Evolutionary conservation across 2,329 filamentous ascomycete genomes (phyloP), one percentile per base, ranked within the genome.

Genomic region (Blastomyces parvus): DNA sequence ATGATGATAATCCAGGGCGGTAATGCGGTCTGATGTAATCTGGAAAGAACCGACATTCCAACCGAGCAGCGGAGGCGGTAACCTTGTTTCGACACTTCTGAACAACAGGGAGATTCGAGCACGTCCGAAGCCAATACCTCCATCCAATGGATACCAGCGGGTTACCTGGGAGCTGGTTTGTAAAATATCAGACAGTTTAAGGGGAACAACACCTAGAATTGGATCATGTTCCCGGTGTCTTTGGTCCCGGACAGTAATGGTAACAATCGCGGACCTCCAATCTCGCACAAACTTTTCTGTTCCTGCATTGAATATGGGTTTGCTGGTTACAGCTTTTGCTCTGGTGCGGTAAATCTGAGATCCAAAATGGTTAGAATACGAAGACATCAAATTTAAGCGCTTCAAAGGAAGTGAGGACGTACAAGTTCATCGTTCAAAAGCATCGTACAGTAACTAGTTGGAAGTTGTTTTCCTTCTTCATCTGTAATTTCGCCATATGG

Each of bases 1-100:
- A 5, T 85, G 83, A 0, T 81, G 78, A 69, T 88, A 91, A 58
- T 82, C 82, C 17, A 82, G 77, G 0, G 88, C 85, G 0, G 83
- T 82, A 57, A 97, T 86, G 19, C 81, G 82, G 59, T 90, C 82
- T 0, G 88, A 90, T 0, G 83, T 78, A 72, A 97, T 95, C 71
- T 96, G 88, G 71, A 97, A 96, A 0, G 93, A 96, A 44, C 94
- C 94, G 53, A 97, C 90, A 65, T 97, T 91, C 90, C 93, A 97
- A 11, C 93, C 91, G 4, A 97, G 83, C 75, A 96, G 88, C 50
- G 86, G 79, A 0, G 89, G 89, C n/a, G 92, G 92, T 0, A 97
- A 81, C 56, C 86, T 86, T 61, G 93, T 88, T 74, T 96, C 92
- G 53, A 97, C 85, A 36, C 90, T 92, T 36, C 93, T 87, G 84